Conservation (phyloP, 257 asterid genomes). For the Fraxinus cuspidata region DNA sequence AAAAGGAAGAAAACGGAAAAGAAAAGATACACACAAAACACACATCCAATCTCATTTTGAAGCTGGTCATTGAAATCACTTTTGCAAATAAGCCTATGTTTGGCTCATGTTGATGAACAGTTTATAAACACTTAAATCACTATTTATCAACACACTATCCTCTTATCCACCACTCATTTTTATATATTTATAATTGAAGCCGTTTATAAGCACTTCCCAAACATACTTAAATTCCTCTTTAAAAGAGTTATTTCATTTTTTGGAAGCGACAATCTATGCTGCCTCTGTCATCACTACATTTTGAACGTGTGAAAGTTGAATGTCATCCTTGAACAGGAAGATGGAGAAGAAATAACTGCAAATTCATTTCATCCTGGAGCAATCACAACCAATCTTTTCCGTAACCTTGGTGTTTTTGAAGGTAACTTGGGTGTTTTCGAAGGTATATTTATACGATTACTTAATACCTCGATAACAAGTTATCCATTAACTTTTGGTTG, state of each 20-base stretch:
- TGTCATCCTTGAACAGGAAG: slow-evolving; percentile 56
- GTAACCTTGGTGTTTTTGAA: slow-evolving; percentile 51
- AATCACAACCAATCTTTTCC: slow-evolving; percentile 69
- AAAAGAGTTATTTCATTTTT: not conserved
- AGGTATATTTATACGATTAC: slow-evolving; percentile 24
- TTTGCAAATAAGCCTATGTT: no score
- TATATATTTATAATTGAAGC: no score
- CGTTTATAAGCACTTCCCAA: no score
- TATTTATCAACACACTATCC: no score
- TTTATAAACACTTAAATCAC: no score
- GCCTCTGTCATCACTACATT: not conserved
- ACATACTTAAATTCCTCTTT: not conserved
- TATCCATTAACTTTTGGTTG: not conserved
- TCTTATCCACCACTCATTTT: no score
- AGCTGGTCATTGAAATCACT: not conserved
- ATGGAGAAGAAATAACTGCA: slow-evolving; percentile 67
- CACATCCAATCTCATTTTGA: not conserved
- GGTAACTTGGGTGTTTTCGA: slow-evolving; percentile 47
- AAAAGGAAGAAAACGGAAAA: no score
- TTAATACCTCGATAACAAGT: slow-evolving; percentile 11
- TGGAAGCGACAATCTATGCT: not conserved
- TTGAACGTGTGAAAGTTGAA: no score
- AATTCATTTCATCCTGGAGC: slow-evolving; percentile 90
- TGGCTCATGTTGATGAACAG: no score
- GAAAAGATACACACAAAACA: no score